These are phyloP conservation scores for Neoboletus magnificus DNA, from an alignment of 768 basidiomycete species.

Conservation along the genomic window DNA sequence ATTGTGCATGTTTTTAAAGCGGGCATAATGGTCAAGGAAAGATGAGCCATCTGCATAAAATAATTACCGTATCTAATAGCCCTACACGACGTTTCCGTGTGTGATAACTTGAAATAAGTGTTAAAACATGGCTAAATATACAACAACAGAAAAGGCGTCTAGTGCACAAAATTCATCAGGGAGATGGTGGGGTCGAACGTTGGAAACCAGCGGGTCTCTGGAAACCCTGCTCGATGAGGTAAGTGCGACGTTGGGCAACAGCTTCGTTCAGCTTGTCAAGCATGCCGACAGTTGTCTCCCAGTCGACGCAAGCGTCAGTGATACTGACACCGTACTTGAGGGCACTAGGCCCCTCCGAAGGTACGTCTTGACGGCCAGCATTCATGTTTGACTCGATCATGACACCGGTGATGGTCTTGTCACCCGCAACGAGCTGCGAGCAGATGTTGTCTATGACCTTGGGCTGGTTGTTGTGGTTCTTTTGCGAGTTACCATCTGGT, in stretches of 20 bases:
- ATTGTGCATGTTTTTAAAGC: not conserved
- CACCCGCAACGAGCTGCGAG: conserved; percentile 68
- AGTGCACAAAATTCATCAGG: conserved; percentile 13
- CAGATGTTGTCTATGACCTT: conserved; percentile 71
- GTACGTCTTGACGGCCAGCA: conserved; percentile 88
- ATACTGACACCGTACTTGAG: conserved; percentile 84
- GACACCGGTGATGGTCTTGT: conserved; percentile 79
- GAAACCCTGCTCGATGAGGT: conserved; percentile 24
- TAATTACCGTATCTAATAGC: not conserved
- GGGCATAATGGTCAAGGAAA: not conserved
- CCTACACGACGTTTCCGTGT: not conserved
- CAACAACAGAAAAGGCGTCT: not conserved
- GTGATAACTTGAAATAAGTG: conserved; percentile 4
- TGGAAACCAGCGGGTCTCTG: conserved; percentile 28
- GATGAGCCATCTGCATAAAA: not conserved
- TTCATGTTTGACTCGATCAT: conserved; percentile 98
- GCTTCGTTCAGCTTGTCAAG: conserved; percentile 64
- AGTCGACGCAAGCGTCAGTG: conserved; percentile 90
- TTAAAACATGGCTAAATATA: conserved; percentile 7
- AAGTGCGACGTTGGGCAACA: conserved; percentile 27
- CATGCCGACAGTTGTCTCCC: conserved; percentile 75
- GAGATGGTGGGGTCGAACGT: conserved; percentile 13
- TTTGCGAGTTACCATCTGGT: conserved; percentile 90
- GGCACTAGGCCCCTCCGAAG: conserved; percentile 58
- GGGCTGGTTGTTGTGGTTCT: conserved; percentile 92